Evolutionary conservation across 192 early-diverging fungal genomes (phyloP), one percentile per base, ranked within the genome.

Genomic region (Entrophospora sp.): DNA sequence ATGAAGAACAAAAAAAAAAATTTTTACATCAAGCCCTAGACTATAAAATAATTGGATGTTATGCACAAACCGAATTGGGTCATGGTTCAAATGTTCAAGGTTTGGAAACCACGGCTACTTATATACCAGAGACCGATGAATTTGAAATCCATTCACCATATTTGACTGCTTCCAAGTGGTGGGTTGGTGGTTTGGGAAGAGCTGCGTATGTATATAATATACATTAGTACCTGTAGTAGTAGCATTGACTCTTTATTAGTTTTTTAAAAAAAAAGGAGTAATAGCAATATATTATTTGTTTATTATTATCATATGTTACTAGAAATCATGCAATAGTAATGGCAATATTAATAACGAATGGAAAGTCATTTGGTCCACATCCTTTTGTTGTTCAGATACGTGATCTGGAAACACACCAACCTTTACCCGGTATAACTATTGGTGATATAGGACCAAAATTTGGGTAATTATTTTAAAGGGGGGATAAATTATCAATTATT

Each of bases 391-490:
- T 92, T 37, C 92, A 85, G 9, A 85, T 94, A 37, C 89, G 92
- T 57, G 86, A 84, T 18, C 71, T 85, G 28, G 76, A 83, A 61
- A 81, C 85, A 58, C 92, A 94, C 73, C 75, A 70, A 62, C 83
- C 87, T 56, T 69, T 94, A 58, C 70, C 78, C 3, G 90, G 92
- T 56, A 81, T 94, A 58, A 89, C 83, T 37, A 85, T 91, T n/a
- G 89, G 89, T 46, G 90, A 94, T 61, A 82, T 94, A 69, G 92
- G 92, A 12, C 88, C 89, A 43, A 94, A 94, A 81, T 88, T 91
- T 64, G 92, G 92, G 73, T 77, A 74, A 61, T 68, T 63, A 20
- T 53, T 58, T n/a, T n/a, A n/a, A n/a, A n/a, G n/a, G n/a, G n/a
- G n/a, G n/a, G n/a, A n/a, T n/a, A n/a, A n/a, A n/a, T n/a, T n/a